Base-by-base conservation (phyloP, 2,329 filamentous ascomycete genomes). In the Sporothrix pallida region DNA sequence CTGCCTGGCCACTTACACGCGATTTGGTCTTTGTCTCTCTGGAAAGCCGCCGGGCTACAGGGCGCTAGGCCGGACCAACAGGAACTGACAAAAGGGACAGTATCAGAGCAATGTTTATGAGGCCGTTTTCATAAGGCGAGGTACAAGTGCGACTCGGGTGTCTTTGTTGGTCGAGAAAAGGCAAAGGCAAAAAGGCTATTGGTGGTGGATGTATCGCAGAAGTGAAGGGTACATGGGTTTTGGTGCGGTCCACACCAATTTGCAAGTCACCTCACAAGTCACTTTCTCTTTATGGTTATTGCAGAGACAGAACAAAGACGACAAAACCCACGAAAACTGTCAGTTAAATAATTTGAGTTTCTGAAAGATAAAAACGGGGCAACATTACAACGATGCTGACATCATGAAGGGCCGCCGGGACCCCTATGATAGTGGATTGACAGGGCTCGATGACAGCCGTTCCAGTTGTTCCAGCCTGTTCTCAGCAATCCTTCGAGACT, bases 381-480 rank as follows among this genome's bases (percentile, higher is more conserved):
- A 65, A 67, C 42, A 15, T 67, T 67, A 12, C 12, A 48, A 46
- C 62, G 62, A 67, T 48, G 58, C 62, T 67, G 62, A 48, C 62
- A 67, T 67, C 37, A 63, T 42, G 42, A 44, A 44, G 8, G 8
- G 9, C n/a, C 37, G 17, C 3, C 8, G 20, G 52, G 20, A 20
- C 17, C 23, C n/a, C 37, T 17, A 23, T 42, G 44, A 20, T 1
- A 63, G 60, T 63, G 37, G 31, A 23, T 8, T 31, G 37, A 37
- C 31, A 37, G 31, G 31, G 31, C 31, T 37, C 31, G 31, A 37
- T 37, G 31, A 37, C 31, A 37, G 31, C 1, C 31, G 31, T 37
- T 2, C 31, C 31, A 37, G 31, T 7, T 37, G 31, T 37, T 37
- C 31, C 31, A 37, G 7, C 31, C 3, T 26, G 23, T 37, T 37